Evolutionary conservation across 108 stramenopile genomes (phyloP).

Genomic region (Fragilaria crotonensis): DNA sequence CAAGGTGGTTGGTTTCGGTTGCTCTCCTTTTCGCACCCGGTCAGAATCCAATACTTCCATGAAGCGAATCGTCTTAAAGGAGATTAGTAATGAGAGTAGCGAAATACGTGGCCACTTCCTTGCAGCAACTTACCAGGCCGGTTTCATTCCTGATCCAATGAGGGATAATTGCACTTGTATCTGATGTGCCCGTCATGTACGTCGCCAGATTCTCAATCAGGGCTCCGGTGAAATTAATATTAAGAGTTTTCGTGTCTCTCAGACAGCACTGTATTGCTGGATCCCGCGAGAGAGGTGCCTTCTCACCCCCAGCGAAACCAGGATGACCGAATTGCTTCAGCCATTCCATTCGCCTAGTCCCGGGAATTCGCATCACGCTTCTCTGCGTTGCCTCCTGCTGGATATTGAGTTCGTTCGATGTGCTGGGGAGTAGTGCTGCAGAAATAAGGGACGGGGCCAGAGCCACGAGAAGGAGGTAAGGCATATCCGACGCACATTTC

Average conservation of each 20-base stretch:
- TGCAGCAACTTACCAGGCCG: conserved; percentile 34
- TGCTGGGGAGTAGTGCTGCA: conserved; percentile 11
- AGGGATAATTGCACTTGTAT: conserved; percentile 27
- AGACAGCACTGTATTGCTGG: conserved; percentile 12
- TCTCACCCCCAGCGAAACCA: not conserved
- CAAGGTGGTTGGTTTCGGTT: conserved; percentile 15
- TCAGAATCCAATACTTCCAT: conserved; percentile 37
- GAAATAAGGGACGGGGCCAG: conserved; percentile 10
- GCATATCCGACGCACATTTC: conserved; percentile 22
- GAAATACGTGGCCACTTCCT: not conserved
- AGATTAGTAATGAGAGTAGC: not conserved
- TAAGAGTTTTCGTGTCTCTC: conserved; percentile 38
- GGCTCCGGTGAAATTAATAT: conserved; percentile 76
- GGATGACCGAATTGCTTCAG: conserved; percentile 31
- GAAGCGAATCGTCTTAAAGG: conserved; percentile 34
- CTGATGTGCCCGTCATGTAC: conserved; percentile 18
- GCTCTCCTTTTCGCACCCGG: conserved; percentile 25
- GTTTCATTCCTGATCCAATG: conserved; percentile 64
- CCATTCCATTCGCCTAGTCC: conserved; percentile 19
- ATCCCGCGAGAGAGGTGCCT: not conserved
- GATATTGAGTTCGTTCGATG: not conserved
- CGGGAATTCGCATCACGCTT: conserved; percentile 2
- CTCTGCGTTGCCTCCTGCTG: not conserved
- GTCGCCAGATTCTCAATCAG: conserved; percentile 45
- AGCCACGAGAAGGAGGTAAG: conserved; percentile 31